Evolutionary conservation across 2,329 filamentous ascomycete genomes (phyloP).

Genomic region (Monosporascus sp.): DNA sequence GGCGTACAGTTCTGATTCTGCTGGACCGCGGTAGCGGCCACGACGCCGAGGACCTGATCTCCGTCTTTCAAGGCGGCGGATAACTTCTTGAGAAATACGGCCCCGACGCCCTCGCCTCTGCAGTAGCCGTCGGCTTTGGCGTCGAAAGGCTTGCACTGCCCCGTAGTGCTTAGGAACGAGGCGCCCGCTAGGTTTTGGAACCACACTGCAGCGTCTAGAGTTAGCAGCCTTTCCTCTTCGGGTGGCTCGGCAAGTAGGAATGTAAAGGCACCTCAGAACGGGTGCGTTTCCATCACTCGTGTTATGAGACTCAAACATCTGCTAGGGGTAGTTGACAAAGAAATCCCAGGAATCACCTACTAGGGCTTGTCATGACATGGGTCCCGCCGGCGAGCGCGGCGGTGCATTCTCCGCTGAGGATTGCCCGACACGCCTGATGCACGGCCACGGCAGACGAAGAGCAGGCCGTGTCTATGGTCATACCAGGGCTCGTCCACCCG

Average conservation of each 20-base stretch:
- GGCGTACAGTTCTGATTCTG: slow-evolving; percentile 36
- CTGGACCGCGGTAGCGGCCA: slow-evolving; percentile 33
- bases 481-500: slow-evolving; percentile 29
- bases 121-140: slow-evolving; percentile 46
- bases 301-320: too few species aligned
- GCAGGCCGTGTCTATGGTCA: slow-evolving; percentile 32
- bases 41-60: slow-evolving; percentile 37
- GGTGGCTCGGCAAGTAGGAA: too few species aligned
- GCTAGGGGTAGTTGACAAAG: too few species aligned
- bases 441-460: slow-evolving; percentile 33
- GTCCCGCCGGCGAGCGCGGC: slow-evolving; percentile 30
- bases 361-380: slow-evolving; percentile 26
- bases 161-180: slow-evolving; percentile 23
- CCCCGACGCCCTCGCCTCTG: slow-evolving; percentile 42
- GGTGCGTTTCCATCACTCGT: too few species aligned
- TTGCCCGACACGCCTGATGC: slow-evolving; percentile 30
- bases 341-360: too few species aligned
- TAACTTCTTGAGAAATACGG: slow-evolving; percentile 44
- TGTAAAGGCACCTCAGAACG: too few species aligned
- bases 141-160: slow-evolving; percentile 32
- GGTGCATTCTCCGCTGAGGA: slow-evolving; percentile 25
- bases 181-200: slow-evolving; percentile 21
- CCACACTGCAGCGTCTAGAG: slow-evolving; percentile 4
- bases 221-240: too few species aligned
- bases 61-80: slow-evolving; percentile 40